These are phyloP conservation scores for Arthrobotrys iridis DNA, from an alignment of 2,329 filamentous ascomycete genomes.

Conservation along the genomic window DNA sequence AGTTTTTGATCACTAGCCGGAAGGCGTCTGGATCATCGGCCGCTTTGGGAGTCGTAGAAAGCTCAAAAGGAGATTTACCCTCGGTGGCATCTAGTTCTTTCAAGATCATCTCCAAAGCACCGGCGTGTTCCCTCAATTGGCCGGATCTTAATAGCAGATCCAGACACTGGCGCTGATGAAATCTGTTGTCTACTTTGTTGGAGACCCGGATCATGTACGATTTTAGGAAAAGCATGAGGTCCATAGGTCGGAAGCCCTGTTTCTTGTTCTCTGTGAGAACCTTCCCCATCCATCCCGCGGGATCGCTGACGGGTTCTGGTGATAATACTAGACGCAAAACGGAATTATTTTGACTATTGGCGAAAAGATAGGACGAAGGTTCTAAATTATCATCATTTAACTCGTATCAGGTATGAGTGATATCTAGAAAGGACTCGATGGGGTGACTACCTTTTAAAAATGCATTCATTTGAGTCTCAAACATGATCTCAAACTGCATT, in stretches of 20 bases:
- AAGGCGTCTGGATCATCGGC: background rate
- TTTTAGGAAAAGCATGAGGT: slow-evolving; percentile 10
- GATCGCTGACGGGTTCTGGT: background rate
- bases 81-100: background rate
- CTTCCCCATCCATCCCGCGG: background rate
- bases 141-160: slow-evolving; percentile 12
- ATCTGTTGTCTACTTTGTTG: slow-evolving; percentile 5
- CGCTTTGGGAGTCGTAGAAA: background rate
- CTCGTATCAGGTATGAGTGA: background rate
- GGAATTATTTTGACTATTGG: background rate
- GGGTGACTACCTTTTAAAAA: background rate
- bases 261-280: background rate
- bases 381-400: background rate
- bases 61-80: background rate
- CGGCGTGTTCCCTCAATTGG: background rate
- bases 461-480: background rate
- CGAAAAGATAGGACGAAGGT: background rate
- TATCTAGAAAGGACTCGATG: background rate
- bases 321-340: background rate
- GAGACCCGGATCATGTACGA: slow-evolving; percentile 31
- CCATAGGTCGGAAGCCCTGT: background rate
- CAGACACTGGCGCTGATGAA: background rate
- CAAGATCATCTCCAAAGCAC: background rate
- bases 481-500: slow-evolving; percentile 10
- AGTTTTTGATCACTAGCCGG: background rate